Percentiles rank a stretch among this genome's conserved stretches.
These are phyloP conservation scores for Aspergillus texensis DNA, from an alignment of 2,329 filamentous ascomycete species.

Conservation along the genomic window DNA sequence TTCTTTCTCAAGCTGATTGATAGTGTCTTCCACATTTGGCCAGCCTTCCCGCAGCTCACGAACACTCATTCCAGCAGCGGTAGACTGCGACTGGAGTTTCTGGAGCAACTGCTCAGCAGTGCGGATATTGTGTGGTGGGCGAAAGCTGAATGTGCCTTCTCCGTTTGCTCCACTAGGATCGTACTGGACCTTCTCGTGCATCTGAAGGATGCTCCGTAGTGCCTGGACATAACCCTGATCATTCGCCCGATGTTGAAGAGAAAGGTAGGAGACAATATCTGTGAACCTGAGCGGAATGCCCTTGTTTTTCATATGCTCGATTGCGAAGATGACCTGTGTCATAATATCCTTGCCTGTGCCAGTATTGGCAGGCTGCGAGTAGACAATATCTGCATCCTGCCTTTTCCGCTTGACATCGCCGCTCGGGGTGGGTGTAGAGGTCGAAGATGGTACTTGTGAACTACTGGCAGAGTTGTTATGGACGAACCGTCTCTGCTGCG, in stretches of 20 bases:
- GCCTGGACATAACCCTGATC: slow-evolving; percentile 60
- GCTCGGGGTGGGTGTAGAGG: slow-evolving; percentile 34
- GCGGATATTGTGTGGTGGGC: slow-evolving; percentile 80
- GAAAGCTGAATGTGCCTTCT: slow-evolving; percentile 78
- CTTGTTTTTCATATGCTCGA: slow-evolving; percentile 77
- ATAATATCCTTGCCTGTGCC: slow-evolving; percentile 78
- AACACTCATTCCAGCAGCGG: slow-evolving; percentile 78
- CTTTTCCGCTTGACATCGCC: slow-evolving; percentile 61
- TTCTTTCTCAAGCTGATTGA: slow-evolving; percentile 75
- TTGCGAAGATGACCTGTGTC: slow-evolving; percentile 84
- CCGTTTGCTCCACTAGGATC: slow-evolving; percentile 64
- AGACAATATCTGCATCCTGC: slow-evolving; percentile 59
- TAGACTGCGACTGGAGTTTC: slow-evolving; percentile 78
- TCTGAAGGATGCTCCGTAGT: slow-evolving; percentile 69
- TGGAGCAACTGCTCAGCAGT: slow-evolving; percentile 75
- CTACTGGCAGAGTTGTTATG: slow-evolving; percentile 59
- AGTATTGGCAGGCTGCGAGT: slow-evolving; percentile 75
- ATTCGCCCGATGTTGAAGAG: slow-evolving; percentile 65
- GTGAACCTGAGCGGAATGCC: slow-evolving; percentile 69
- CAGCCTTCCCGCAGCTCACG: slow-evolving; percentile 96
- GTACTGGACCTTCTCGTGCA: slow-evolving; percentile 64
- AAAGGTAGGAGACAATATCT: slow-evolving; percentile 80
- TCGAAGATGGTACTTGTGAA: slow-evolving; percentile 51
- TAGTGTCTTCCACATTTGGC: slow-evolving; percentile 78
- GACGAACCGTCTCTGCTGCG: slow-evolving; percentile 53